These are phyloP conservation scores for Chamaecyparis obtusa DNA, from an alignment of 75 land plant genomes.

Conservation along the genomic window DNA sequence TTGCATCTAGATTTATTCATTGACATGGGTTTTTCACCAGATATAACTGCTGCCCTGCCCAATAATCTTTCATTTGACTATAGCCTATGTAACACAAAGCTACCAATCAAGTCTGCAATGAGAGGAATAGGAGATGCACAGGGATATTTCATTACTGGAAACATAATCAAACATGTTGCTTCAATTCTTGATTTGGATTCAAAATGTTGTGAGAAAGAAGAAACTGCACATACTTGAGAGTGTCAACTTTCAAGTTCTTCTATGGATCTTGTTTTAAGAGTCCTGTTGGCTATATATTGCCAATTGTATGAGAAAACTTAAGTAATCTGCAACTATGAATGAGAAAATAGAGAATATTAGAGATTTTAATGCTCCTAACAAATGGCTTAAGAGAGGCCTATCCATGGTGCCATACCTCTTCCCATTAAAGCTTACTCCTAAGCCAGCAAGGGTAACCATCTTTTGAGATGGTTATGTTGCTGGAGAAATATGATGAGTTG, in stretches of 20 bases:
- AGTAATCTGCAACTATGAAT: slow-evolving; percentile 23
- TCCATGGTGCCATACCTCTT: too few relatives aligned
- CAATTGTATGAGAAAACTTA: slow-evolving; percentile 46
- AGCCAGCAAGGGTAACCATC: slow-evolving; percentile 42
- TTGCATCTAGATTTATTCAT: slow-evolving; percentile 67
- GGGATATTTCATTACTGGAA: slow-evolving; percentile 78
- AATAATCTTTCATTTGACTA: slow-evolving; percentile 43
- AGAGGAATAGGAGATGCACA: slow-evolving; percentile 86
- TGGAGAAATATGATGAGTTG: slow-evolving; percentile 80
- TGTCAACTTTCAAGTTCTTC: slow-evolving; percentile 38
- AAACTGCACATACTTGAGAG: neutral
- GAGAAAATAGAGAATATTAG: slow-evolving; percentile 31
- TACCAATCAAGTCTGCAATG: slow-evolving; percentile 56
- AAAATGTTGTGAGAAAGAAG: slow-evolving; percentile 47
- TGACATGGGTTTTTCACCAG: slow-evolving; percentile 64
- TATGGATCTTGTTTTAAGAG: slow-evolving; percentile 25
- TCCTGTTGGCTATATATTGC: slow-evolving; percentile 53
- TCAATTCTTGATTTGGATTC: slow-evolving; percentile 50
- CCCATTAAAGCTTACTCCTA: slow-evolving; percentile 21
- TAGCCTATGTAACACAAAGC: slow-evolving; percentile 49
- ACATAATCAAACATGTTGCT: slow-evolving; percentile 80
- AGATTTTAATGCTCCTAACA: slow-evolving; percentile 44
- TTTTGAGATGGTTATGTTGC: slow-evolving; percentile 75
- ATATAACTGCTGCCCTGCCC: slow-evolving; percentile 53
- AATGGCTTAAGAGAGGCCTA: too few relatives aligned